phyloP scores from a whole-genome alignment of 2,329 filamentous ascomycete genomes.

The Diaporthe sp. region DNA sequence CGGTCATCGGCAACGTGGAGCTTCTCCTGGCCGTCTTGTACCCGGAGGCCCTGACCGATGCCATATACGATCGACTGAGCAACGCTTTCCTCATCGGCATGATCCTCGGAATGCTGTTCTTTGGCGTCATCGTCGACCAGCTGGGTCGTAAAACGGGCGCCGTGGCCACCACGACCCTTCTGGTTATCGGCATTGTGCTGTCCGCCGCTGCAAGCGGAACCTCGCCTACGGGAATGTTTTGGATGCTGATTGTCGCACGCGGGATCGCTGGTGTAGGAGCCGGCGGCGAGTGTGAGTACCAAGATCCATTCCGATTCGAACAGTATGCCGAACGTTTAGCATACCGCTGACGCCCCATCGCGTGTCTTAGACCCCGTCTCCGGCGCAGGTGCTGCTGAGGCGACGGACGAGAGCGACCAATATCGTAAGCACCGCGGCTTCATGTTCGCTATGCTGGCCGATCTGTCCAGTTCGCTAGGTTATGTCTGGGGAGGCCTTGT shows the following conservation, averaged over 20 bases:
- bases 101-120: slow-evolving; percentile 66
- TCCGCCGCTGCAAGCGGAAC: slow-evolving; percentile 57
- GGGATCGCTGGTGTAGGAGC: slow-evolving; percentile 55
- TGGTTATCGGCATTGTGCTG: slow-evolving; percentile 58
- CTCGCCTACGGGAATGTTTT: slow-evolving; percentile 53
- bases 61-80: slow-evolving; percentile 61
- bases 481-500: slow-evolving; percentile 62
- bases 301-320: not conserved
- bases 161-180: slow-evolving; percentile 42
- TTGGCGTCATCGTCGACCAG: slow-evolving; percentile 58
- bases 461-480: slow-evolving; percentile 61
- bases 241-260: slow-evolving; percentile 59
- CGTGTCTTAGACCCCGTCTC: slow-evolving; percentile 56
- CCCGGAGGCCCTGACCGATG: slow-evolving; percentile 52
- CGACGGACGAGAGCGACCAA: slow-evolving; percentile 58
- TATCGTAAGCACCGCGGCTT: slow-evolving; percentile 61
- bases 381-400: slow-evolving; percentile 60
- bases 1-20: slow-evolving; percentile 57
- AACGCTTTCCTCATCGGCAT: slow-evolving; percentile 66
- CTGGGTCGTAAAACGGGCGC: slow-evolving; percentile 35
- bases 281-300: slow-evolving; percentile 42
- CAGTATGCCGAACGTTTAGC: not conserved
- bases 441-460: slow-evolving; percentile 65
- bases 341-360: not conserved
- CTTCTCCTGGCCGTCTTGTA: slow-evolving; percentile 53